Conservation (phyloP, 228 moss, liverwort and hornwort species). For the Sphagnum fallax region DNA sequence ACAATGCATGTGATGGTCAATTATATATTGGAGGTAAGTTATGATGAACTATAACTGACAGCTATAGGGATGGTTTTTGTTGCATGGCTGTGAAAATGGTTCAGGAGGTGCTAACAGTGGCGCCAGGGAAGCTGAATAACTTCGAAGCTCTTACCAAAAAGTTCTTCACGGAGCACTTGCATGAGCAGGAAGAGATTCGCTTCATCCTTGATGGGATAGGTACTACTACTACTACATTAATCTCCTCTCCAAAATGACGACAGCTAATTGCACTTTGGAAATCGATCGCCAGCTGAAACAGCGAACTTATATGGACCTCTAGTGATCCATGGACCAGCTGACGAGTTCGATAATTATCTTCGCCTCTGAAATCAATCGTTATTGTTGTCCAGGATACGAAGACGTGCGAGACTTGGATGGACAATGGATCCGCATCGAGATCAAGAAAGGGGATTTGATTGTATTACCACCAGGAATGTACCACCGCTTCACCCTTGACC, state of each 20-base stretch:
- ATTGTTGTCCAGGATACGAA: slow-evolving; percentile 35
- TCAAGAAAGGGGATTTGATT: slow-evolving; percentile 50
- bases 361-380: not conserved
- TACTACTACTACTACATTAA: not conserved
- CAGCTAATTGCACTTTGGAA: too few relatives aligned
- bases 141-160: slow-evolving; percentile 46
- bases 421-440: slow-evolving; percentile 60
- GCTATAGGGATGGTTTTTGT: not conserved
- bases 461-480: slow-evolving; percentile 65
- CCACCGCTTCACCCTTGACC: slow-evolving; percentile 62
- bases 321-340: not conserved
- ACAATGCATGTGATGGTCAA: too few relatives aligned
- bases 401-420: slow-evolving; percentile 57
- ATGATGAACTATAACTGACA: not conserved
- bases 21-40: not conserved
- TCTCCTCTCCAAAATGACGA: not conserved
- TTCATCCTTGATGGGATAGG: slow-evolving; percentile 56
- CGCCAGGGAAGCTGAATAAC: slow-evolving; percentile 40
- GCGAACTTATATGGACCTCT: not conserved
- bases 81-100: not conserved
- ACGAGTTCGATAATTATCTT: not conserved
- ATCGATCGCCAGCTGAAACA: not conserved
- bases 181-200: slow-evolving; percentile 69
- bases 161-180: slow-evolving; percentile 66
- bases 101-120: slow-evolving; percentile 65